Evolutionary conservation across 148 eudicot genomes (phyloP).

Genomic region (Tetragonia tetragonoides): DNA sequence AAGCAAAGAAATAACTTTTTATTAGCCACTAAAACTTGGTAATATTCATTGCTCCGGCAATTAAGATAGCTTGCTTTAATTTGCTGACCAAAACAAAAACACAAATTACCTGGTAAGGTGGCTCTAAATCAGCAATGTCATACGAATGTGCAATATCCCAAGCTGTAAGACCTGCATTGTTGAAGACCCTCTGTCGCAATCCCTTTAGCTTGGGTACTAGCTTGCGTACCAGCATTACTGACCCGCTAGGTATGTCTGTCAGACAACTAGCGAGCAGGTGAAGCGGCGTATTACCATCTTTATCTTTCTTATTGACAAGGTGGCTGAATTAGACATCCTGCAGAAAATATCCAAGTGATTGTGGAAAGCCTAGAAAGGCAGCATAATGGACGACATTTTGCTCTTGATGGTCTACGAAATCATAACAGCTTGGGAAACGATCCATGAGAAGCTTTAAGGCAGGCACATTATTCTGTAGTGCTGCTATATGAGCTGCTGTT

Average conservation of each 20-base stretch:
- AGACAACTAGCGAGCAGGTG: background rate
- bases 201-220: background rate
- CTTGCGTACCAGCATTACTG: background rate
- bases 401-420: background rate
- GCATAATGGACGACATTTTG: background rate
- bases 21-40: too few relatives aligned
- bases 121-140: background rate
- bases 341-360: background rate
- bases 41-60: too few relatives aligned
- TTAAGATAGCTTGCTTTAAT: too few relatives aligned
- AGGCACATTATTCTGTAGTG: background rate
- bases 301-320: background rate
- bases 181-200: background rate
- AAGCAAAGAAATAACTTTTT: too few relatives aligned
- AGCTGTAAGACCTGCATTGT: background rate
- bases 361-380: background rate
- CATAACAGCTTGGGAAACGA: background rate
- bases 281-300: background rate
- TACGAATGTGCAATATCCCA: background rate
- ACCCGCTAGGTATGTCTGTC: background rate
- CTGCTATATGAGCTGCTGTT: conserved; percentile 1
- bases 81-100: background rate
- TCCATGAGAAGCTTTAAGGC: conserved; percentile 3
- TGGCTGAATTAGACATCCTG: background rate
- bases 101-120: background rate